Evolutionary conservation across 2,329 filamentous ascomycete species (phyloP).

Genomic region (Stachybotrys chartarum): DNA sequence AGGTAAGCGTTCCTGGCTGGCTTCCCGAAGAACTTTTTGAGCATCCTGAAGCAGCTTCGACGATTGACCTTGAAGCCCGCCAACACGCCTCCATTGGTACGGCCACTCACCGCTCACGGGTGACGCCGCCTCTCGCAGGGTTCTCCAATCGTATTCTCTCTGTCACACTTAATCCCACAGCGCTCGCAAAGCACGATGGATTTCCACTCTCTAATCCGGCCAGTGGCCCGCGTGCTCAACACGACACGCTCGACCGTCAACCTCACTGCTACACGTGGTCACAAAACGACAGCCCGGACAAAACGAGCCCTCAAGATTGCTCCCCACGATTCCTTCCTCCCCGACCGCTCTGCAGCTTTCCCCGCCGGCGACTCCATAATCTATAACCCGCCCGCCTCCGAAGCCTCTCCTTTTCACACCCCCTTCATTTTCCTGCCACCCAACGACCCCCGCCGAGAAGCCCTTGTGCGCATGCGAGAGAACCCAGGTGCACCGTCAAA

Average conservation of each 20-base stretch:
- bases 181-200: conserved; percentile 20
- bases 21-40: conserved; percentile 3
- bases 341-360: conserved; percentile 21
- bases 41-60: not conserved
- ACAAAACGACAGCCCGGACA: conserved; percentile 46
- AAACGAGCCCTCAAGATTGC: conserved; percentile 52
- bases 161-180: conserved; percentile 5
- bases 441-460: conserved; percentile 44
- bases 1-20: not conserved
- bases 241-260: conserved; percentile 15
- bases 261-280: conserved; percentile 27
- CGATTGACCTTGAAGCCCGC: conserved; percentile 5
- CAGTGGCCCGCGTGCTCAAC: conserved; percentile 23
- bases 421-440: conserved; percentile 59
- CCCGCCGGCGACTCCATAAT: conserved; percentile 35
- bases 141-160: not conserved
- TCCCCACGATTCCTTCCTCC: conserved; percentile 54
- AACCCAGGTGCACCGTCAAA: conserved; percentile 16
- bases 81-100: conserved; percentile 13
- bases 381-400: conserved; percentile 50
- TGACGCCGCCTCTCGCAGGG: conserved; percentile 6
- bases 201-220: conserved; percentile 25
- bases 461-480: conserved; percentile 37
- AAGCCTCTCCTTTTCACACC: conserved; percentile 55
- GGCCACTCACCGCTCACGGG: conserved; percentile 13